Percentiles rank a stretch among this genome's conserved stretches.
phyloP scores from a whole-genome alignment of 768 basidiomycete genomes.

The Tylopilus subfusipes region DNA sequence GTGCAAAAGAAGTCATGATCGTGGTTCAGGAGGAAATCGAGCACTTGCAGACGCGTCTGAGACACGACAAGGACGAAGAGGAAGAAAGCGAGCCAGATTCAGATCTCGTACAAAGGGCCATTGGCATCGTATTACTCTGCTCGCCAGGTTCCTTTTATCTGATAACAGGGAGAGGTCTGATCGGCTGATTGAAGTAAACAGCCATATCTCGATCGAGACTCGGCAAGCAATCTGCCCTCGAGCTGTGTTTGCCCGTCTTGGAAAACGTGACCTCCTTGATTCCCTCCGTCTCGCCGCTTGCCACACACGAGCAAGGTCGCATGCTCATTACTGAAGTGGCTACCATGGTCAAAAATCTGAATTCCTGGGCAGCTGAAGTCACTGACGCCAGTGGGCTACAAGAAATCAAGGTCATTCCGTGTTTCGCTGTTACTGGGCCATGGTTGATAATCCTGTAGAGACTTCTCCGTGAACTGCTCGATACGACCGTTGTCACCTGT shows the following conservation, averaged over 20 bases:
- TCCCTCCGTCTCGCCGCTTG: conserved; percentile 12
- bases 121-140: conserved; percentile 19
- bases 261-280: conserved; percentile 11
- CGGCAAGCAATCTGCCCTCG: conserved; percentile 23
- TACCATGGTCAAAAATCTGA: conserved; percentile 12
- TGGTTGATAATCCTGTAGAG: conserved; percentile 19
- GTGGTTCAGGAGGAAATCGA: conserved; percentile 40
- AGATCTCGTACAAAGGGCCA: conserved; percentile 9
- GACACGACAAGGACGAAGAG: conserved; percentile 15
- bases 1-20: conserved; percentile 42
- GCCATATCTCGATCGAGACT: conserved; percentile 25
- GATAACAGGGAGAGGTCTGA: background rate
- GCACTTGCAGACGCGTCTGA: conserved; percentile 17
- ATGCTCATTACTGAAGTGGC: conserved; percentile 18
- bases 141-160: conserved; percentile 17
- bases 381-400: background rate
- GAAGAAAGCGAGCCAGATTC: conserved; percentile 9
- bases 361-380: conserved; percentile 14
- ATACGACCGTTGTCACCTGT: conserved; percentile 35
- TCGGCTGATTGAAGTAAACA: conserved; percentile 6
- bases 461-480: conserved; percentile 32
- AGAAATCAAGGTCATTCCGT: conserved; percentile 20
- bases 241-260: conserved; percentile 21
- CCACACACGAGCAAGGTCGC: conserved; percentile 18
- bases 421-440: background rate